Base-by-base conservation (phyloP, 306 rosid genomes). In the Trifolium repens region DNA sequence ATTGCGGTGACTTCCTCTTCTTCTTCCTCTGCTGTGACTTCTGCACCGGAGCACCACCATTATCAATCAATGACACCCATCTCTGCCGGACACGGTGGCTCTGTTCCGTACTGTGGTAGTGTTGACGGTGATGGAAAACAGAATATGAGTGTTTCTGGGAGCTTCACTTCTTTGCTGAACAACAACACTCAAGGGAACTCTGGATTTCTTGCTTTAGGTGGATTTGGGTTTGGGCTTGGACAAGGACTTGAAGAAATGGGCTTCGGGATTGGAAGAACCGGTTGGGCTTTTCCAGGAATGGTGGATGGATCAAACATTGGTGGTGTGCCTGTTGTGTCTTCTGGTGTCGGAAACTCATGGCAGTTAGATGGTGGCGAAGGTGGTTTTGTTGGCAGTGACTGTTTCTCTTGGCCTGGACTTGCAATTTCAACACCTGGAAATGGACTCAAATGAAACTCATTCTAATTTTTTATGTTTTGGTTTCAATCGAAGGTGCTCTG, bases 401-500 rank as follows among this genome's bases (percentile, higher is more conserved):
- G 91, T 84, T 89, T 94, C 85, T 77, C 96, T 24, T 96, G 99
- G 98, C 93, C 96, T 9, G 98, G 96, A 16, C 82, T 88, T 32
- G 98, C 93, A 0, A 92, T 96, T 78, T 96, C 99, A 24, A 89
- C 98, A 17, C 96, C 93, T 6, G 96, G 90, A 30, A 89, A 85
- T 84, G 89, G 88, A 70, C 90, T 96, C 34, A 90, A 96, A 73
- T 96, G 86, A 92, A 92, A 4, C 14, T 1, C 0, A 14, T 49
- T 17, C 43, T 16, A 8, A 11, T 49, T 5, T 13, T 8, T 34
- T 17, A 61, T 61, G 65, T 43, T 76, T 78, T 74, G 67, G 43
- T 59, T 68, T 65, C 17, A 70, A 68, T 15, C 47, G 67, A 52
- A 8, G 47, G 54, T 68, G 75, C 35, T 73, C 4, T 71, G 34